phyloP scores from a whole-genome alignment of 2,329 filamentous ascomycete genomes.

The Eutypa lata region DNA sequence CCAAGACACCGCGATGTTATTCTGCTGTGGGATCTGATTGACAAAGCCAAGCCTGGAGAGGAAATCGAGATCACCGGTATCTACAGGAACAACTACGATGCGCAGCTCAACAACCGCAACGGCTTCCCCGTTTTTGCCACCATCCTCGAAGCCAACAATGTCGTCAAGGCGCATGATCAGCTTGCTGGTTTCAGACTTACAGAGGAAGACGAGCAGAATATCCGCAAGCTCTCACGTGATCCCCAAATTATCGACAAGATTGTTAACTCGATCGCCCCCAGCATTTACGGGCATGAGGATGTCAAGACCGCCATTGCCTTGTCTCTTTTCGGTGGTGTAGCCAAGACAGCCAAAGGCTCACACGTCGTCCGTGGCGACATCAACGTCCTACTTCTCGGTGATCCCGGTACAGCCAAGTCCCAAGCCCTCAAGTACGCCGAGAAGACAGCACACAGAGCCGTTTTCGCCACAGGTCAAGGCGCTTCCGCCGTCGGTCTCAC shows the following conservation, averaged over 20 bases:
- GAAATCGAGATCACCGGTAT: slow-evolving; percentile 96
- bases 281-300: slow-evolving; percentile 94
- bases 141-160: slow-evolving; percentile 94
- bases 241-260: slow-evolving; percentile 92
- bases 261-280: slow-evolving; percentile 88
- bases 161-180: slow-evolving; percentile 96
- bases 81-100: slow-evolving; percentile 98
- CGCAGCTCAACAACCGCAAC: slow-evolving; percentile 96
- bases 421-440: slow-evolving; percentile 97
- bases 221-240: slow-evolving; percentile 83
- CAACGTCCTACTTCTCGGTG: slow-evolving; percentile 92
- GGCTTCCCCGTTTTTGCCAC: slow-evolving; percentile 98
- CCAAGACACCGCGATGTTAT: slow-evolving; percentile 93
- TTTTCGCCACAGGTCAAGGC: slow-evolving; percentile 96
- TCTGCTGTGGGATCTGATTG: slow-evolving; percentile 93
- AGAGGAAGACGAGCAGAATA: slow-evolving; percentile 89
- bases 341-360: slow-evolving; percentile 83
- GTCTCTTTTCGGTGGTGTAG: slow-evolving; percentile 91
- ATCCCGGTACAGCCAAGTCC: slow-evolving; percentile 96
- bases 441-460: slow-evolving; percentile 92
- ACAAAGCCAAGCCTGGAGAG: slow-evolving; percentile 93
- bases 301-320: slow-evolving; percentile 96
- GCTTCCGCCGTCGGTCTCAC: slow-evolving; percentile 97
- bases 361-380: slow-evolving; percentile 95
- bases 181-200: slow-evolving; percentile 94